phyloP scores from a whole-genome alignment of 495 filamentous ascomycete species.

The Aspergillus nidulans region DNA sequence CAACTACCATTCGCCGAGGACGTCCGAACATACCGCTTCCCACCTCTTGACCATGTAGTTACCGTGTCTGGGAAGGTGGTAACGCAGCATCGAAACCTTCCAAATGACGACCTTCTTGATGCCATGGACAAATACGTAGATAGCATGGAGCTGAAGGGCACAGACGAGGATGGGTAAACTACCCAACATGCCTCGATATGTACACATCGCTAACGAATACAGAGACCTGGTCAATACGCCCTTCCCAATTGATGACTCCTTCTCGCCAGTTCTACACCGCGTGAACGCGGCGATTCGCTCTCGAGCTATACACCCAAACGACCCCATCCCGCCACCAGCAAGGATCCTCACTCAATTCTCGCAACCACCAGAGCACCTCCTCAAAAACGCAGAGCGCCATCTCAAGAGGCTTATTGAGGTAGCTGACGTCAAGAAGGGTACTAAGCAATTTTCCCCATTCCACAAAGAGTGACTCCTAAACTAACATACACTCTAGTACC shows the following conservation, averaged over 20 bases:
- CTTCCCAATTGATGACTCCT: constrained; percentile 73
- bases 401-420: constrained; percentile 61
- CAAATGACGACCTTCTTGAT: constrained; percentile 62
- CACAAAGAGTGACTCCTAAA: background rate
- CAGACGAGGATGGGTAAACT: constrained; percentile 68
- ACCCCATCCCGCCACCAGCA: constrained; percentile 61
- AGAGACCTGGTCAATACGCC: constrained; percentile 67
- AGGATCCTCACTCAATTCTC: constrained; percentile 70
- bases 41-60: constrained; percentile 80
- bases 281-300: constrained; percentile 78
- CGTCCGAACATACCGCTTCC: constrained; percentile 81
- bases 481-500: constrained; percentile 54
- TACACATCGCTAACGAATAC: background rate
- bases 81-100: constrained; percentile 81
- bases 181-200: background rate
- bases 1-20: constrained; percentile 96
- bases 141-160: constrained; percentile 76
- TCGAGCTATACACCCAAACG: constrained; percentile 70
- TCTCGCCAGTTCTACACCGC: constrained; percentile 87
- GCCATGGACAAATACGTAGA: constrained; percentile 92
- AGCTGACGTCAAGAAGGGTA: constrained; percentile 85
- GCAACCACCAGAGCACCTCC: constrained; percentile 63
- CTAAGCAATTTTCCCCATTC: background rate
- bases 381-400: constrained; percentile 48
- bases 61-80: constrained; percentile 85